These are phyloP conservation scores for Pascua guehoae DNA, from an alignment of 1,284 basidiomycete species.

Conservation along the genomic window DNA sequence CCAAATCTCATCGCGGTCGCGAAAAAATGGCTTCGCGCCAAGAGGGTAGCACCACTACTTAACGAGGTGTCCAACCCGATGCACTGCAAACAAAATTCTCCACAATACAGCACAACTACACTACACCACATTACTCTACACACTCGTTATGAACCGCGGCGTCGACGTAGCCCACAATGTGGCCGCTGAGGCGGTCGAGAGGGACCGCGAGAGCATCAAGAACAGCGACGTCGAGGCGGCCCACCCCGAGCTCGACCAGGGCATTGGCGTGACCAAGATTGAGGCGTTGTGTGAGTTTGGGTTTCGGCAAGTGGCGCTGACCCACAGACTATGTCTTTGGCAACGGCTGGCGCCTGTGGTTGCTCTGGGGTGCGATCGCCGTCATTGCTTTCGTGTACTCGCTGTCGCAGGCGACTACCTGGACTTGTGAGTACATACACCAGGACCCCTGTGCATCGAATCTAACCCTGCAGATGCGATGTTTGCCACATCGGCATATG, in stretches of 20 bases:
- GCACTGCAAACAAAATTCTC: too few relatives aligned
- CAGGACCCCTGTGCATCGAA: not conserved
- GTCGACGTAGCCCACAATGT: too few relatives aligned
- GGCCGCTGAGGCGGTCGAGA: too few relatives aligned
- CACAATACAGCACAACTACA: too few relatives aligned
- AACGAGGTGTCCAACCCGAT: too few relatives aligned
- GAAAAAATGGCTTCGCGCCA: too few relatives aligned
- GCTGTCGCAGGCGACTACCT: slow-evolving; percentile 25
- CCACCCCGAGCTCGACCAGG: slow-evolving; percentile 14
- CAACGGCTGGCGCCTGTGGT: slow-evolving; percentile 15
- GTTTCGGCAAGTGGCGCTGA: not conserved
- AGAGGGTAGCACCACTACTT: too few relatives aligned
- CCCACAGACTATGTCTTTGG: slow-evolving; percentile 28
- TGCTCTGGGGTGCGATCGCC: slow-evolving; percentile 17
- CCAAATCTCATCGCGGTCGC: too few relatives aligned
- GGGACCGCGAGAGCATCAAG: too few relatives aligned
- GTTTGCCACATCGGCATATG: slow-evolving; percentile 41
- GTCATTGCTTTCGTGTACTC: slow-evolving; percentile 32
- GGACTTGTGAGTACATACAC: slow-evolving; percentile 12
- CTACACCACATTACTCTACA: too few relatives aligned
- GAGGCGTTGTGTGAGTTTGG: slow-evolving; percentile 26
- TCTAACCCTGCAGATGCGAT: slow-evolving; percentile 13
- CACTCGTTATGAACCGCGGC: too few relatives aligned
- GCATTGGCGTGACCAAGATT: slow-evolving; percentile 34
- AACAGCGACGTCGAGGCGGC: not conserved